Percentiles rank a stretch among this genome's conserved stretches.
These are phyloP conservation scores for Begonia loranthoides DNA, from an alignment of 306 rosid genomes.

Conservation along the genomic window DNA sequence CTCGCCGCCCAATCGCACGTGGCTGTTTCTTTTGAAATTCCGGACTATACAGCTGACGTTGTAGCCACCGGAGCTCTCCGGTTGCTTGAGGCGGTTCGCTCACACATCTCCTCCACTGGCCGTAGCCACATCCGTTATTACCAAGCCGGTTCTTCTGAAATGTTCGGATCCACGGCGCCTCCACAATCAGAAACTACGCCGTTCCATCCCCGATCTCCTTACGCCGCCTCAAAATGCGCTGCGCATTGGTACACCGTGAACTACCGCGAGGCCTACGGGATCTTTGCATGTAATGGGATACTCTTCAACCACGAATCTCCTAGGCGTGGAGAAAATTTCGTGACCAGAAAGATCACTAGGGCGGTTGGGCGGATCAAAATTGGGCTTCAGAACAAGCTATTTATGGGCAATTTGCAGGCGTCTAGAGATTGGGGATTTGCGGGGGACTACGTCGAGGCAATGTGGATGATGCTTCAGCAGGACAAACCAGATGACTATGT, in stretches of 20 bases:
- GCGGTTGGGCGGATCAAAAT: constrained; percentile 93
- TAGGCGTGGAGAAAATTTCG: constrained; percentile 85
- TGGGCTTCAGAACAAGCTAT: constrained; percentile 78
- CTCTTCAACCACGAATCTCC: constrained; percentile 93
- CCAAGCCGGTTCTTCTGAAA: constrained; percentile 97
- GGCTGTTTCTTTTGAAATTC: constrained; percentile 97
- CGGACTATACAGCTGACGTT: constrained; percentile 93
- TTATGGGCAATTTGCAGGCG: constrained; percentile 70
- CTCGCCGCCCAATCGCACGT: constrained; percentile 99
- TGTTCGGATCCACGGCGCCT: constrained; percentile 89
- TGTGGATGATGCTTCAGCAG: constrained; percentile 99
- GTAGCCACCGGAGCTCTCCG: constrained; percentile 96
- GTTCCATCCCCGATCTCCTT: constrained; percentile 93
- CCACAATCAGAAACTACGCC: constrained; percentile 82
- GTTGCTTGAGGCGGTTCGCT: constrained; percentile 81
- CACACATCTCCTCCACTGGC: constrained; percentile 66
- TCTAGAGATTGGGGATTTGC: constrained; percentile 99
- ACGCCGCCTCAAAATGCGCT: constrained; percentile 87
- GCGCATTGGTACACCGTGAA: constrained; percentile 99
- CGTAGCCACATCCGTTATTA: constrained; percentile 61
- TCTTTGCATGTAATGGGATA: constrained; percentile 84
- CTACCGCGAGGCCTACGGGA: constrained; percentile 88
- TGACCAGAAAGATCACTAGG: constrained; percentile 83
- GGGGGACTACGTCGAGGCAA: constrained; percentile 90
- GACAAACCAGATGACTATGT: constrained; percentile 89